phyloP scores from a whole-genome alignment of 805 yeast species.

The Groenewaldozyma salmanticensis region DNA sequence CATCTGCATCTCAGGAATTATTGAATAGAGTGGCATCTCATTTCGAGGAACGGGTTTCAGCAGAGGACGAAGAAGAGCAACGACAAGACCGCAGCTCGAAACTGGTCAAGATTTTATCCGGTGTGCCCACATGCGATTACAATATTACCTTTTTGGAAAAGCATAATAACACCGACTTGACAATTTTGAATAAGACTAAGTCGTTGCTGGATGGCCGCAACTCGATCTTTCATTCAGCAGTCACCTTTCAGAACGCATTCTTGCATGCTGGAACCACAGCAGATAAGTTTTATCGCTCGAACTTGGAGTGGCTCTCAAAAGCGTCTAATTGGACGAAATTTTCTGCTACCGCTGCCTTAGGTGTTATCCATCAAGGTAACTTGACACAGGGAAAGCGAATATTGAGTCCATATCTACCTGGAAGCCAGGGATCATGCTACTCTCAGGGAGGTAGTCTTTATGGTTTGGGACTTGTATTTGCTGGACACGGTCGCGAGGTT shows the following conservation, averaged over 20 bases:
- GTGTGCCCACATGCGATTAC: conserved; percentile 89
- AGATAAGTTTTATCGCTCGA: conserved; percentile 82
- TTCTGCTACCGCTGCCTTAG: conserved; percentile 94
- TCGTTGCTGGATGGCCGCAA: conserved; percentile 78
- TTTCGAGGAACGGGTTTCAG: conserved; percentile 33
- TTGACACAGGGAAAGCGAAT: conserved; percentile 81
- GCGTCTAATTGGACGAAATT: conserved; percentile 99
- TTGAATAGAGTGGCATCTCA: conserved; percentile 41
- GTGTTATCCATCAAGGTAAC: conserved; percentile 94
- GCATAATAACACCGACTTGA: conserved; percentile 78
- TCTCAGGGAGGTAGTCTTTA: conserved; percentile 93
- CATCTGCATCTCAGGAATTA: conserved; percentile 84
- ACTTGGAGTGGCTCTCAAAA: conserved; percentile 91
- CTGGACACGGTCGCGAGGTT: conserved; percentile 90
- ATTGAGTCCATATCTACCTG: conserved; percentile 86
- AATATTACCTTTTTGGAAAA: conserved; percentile 80
- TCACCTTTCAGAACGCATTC: conserved; percentile 88
- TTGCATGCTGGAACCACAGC: conserved; percentile 95
- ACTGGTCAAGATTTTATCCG: conserved; percentile 65
- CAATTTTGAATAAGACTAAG: conserved; percentile 74
- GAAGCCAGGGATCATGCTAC: conserved; percentile 65
- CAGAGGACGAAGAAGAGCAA: conserved; percentile 15
- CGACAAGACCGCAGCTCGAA: conserved; percentile 26
- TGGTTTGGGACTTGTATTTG: conserved; percentile 88
- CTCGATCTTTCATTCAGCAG: conserved; percentile 92